A percentile compares a stretch with the other conserved stretches of the same genome.
These are phyloP conservation scores for Rhizoclosmatium globosum DNA, from an alignment of 192 early-diverging fungal species.

Conservation along the genomic window DNA sequence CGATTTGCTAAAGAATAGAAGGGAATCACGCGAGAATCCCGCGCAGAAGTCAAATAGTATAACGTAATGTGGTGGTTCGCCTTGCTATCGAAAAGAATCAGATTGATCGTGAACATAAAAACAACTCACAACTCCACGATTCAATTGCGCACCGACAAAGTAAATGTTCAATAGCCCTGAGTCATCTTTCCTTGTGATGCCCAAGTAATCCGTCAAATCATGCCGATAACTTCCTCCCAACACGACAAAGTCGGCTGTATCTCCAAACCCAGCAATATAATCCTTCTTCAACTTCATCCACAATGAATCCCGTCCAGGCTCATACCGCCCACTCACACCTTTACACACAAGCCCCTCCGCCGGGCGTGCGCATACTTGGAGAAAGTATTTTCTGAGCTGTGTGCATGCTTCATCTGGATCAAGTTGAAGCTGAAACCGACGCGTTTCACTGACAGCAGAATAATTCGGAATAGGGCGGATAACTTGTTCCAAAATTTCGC, in stretches of 20 bases:
- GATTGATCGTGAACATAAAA: background rate
- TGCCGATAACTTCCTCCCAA: slow-evolving; percentile 28
- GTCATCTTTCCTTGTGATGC: slow-evolving; percentile 24
- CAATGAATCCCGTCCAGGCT: slow-evolving; percentile 17
- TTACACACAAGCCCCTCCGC: slow-evolving; percentile 33
- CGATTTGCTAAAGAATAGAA: slow-evolving; percentile 12
- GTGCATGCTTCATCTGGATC: background rate
- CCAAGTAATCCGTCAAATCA: slow-evolving; percentile 25
- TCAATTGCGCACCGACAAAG: slow-evolving; percentile 2
- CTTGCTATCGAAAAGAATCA: background rate
- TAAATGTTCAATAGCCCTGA: slow-evolving; percentile 2
- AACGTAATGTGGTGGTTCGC: background rate
- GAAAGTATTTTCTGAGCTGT: slow-evolving; percentile 12
- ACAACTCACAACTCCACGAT: background rate
- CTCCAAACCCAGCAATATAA: slow-evolving; percentile 36
- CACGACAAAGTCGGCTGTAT: slow-evolving; percentile 30
- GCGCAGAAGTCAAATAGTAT: slow-evolving; percentile 22
- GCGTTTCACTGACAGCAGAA: slow-evolving; percentile 17
- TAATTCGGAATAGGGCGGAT: slow-evolving; percentile 18
- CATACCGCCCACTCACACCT: slow-evolving; percentile 15
- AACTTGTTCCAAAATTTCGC: slow-evolving; percentile 16
- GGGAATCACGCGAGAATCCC: slow-evolving; percentile 13
- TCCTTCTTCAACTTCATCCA: slow-evolving; percentile 38
- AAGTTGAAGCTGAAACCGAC: background rate
- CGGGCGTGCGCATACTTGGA: slow-evolving; percentile 28